Evolutionary conservation across 768 basidiomycete species (phyloP).

Genomic region (Tulasnella sp.): DNA sequence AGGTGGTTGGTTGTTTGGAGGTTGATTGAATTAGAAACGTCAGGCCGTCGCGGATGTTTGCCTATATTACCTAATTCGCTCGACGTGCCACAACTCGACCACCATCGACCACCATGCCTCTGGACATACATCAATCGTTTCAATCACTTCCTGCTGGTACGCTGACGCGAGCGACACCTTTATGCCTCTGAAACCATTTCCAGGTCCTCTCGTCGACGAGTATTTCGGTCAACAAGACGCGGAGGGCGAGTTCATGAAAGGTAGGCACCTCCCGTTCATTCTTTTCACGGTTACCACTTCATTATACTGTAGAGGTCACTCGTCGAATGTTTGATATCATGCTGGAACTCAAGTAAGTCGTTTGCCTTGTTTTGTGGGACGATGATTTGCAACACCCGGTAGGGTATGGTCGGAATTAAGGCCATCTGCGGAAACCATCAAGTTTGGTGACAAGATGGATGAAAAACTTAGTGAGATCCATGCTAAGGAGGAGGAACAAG

Average conservation of each 20-base stretch:
- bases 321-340: constrained; percentile 4
- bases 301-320: not conserved
- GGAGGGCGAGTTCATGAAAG: constrained; percentile 8
- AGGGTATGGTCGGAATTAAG: constrained; percentile 11
- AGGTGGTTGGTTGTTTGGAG: not conserved
- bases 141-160: constrained; percentile 4
- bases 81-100: not conserved
- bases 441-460: constrained; percentile 4
- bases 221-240: not conserved
- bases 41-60: not conserved
- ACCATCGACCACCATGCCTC: not conserved
- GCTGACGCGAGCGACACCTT: not conserved
- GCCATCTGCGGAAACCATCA: not conserved
- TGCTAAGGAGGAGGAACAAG: constrained; percentile 11
- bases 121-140: constrained; percentile 2
- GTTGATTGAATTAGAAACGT: not conserved
- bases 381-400: no score
- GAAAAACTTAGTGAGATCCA: constrained; percentile 5
- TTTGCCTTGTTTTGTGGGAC: no score
- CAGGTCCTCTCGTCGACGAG: not conserved
- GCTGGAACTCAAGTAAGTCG: constrained; percentile 3
- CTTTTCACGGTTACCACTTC: not conserved
- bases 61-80: not conserved
- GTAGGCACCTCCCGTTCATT: not conserved
- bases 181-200: not conserved